Base-by-base conservation (phyloP, 2,329 filamentous ascomycete genomes). In the Epichloe festucae region DNA sequence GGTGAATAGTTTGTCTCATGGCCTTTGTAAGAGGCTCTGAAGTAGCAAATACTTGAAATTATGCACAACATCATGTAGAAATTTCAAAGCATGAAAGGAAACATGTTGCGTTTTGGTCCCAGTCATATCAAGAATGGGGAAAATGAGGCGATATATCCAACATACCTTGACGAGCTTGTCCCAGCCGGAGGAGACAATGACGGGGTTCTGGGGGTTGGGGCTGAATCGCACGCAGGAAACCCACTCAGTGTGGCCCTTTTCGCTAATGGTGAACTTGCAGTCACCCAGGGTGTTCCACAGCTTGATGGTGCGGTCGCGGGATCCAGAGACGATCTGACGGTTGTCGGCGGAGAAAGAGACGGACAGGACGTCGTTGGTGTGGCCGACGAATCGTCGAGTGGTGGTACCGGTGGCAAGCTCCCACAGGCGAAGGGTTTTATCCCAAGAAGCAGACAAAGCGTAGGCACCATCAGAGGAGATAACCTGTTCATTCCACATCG, bases 191-290 rank as follows among this genome's bases (percentile, higher is more conserved):
- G 87, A 94, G 72, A 98, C 93, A 72, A 98, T 98, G 73, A 98
- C 93, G 64, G 93, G 91, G 85, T 97, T 98, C 82, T 97, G 91
- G 69, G 93, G 93, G 84, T 98, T 98, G 71, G 93, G 93, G 77
- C 87, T 94, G 87, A 98, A 98, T 75, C 93, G 87, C 65, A 98
- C 93, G 81, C 91, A 97, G 59, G 91, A 96, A 65, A 95, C 93
- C 93, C 93, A 98, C 77, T 98, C 93, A 75, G 89, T 89, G 83
- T 98, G 93, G 72, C 93, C 93, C 87, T 98, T 98, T 73, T 98
- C 93, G 76, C 89, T 95, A 81, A 98, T 97, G 79, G 91, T 98
- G 85, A 84, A 98, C 83, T 98, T 98, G 90, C 93, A 98, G 84
- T 98, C 93, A 77, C 93, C 93, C 62, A 98, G 89, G 66, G 93